phyloP scores from a whole-genome alignment of 441 rosid genomes.

The Eutrema salsugineum region DNA sequence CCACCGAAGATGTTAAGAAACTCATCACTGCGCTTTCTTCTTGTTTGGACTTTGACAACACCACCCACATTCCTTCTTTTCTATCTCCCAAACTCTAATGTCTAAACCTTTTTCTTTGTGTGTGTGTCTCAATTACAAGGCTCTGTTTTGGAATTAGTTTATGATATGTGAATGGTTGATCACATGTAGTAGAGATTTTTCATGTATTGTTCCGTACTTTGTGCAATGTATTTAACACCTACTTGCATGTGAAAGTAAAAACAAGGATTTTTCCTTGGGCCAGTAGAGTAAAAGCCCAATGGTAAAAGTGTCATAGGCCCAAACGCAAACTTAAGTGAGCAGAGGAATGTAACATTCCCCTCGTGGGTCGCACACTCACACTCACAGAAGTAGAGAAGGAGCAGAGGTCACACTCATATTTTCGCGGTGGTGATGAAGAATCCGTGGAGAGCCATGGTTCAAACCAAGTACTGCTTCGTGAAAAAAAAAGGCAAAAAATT shows the following conservation, averaged over 20 bases:
- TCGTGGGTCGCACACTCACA: too few species aligned
- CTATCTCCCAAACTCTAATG: conserved; percentile 60
- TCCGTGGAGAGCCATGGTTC: too few species aligned
- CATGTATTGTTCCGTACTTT: neutral
- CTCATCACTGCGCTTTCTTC: conserved; percentile 55
- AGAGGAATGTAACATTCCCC: too few species aligned
- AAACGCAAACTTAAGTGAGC: too few species aligned
- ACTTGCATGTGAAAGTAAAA: neutral
- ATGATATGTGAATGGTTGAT: neutral
- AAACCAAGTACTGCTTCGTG: too few species aligned
- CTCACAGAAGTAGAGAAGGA: too few species aligned
- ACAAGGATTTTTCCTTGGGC: neutral
- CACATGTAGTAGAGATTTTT: neutral
- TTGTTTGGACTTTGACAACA: conserved; percentile 48
- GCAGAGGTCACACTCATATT: too few species aligned
- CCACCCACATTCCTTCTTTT: conserved; percentile 28
- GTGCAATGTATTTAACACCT: neutral
- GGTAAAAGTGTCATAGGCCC: too few species aligned
- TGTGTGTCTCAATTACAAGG: neutral
- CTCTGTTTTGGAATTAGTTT: too few species aligned
- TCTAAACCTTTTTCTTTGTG: conserved; percentile 21
- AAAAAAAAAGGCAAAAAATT: too few species aligned
- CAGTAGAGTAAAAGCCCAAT: too few species aligned
- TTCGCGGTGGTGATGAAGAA: too few species aligned
- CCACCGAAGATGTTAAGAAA: conserved; percentile 70